Evolutionary conservation across 352 stramenopile species (phyloP), one percentile per base, ranked within the genome.

Genomic region (Pythium folliculosum): DNA sequence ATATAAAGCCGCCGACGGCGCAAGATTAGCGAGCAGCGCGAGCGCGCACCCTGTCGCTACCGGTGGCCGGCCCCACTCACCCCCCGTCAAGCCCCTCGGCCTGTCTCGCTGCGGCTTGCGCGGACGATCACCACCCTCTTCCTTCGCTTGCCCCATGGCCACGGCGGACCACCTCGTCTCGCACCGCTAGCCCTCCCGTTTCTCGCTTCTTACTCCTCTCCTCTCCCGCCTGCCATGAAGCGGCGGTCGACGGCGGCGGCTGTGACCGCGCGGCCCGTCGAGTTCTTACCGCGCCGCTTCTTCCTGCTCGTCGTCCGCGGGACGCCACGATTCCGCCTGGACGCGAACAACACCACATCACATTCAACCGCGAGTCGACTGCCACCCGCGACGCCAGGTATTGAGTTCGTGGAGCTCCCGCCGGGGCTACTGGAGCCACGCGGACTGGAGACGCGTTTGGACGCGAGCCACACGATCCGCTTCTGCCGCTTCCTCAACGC

Each of bases 401-500:
- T 85, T 40, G 47, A 73, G 16, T 89, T 78, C 21, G 51, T 91
- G 1, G 63, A 57, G 25, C 53, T 75, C 3, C 35, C 63, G 4
- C 16, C 52, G 35, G 12, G 52, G 8, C 32, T 73, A 8, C 32
- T 68, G 13, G 57, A 83, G 4, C 38, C 86, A 49, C 45, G 56
- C 22, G 19, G 22, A 1, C 32, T 14, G 17, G 58, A 70, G n/a
- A 54, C 21, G n/a, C 54, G 10, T 51, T n/a, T 88, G 35, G 80
- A 76, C 35, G 72, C 77, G 1, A 16, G 32, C 5, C 73, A 88
- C 37, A 89, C 78, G 23, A 70, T 84, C 25, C 70, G 64, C 12
- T 89, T 89, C 67, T 84, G 81, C 48, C 60, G 72, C 21, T 88
- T 89, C 47, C 63, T 91, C n/a, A 75, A 75, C 45, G 52, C 60